Conservation (phyloP, 495 filamentous ascomycete genomes). For the Cenococcum geophilum region DNA sequence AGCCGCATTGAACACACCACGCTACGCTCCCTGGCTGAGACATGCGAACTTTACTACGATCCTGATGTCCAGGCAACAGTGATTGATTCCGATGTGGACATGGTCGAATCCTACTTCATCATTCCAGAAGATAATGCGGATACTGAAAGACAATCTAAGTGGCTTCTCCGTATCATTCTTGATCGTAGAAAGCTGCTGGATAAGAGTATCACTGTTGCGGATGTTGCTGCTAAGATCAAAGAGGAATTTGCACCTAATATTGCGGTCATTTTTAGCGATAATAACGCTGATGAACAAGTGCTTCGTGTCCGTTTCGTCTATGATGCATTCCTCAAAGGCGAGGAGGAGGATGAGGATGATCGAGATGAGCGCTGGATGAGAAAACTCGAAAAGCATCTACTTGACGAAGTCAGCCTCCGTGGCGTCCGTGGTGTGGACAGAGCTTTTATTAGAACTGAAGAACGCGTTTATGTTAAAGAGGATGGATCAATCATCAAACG, state of each 20-base stretch:
- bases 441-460: slow-evolving; percentile 85
- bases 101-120: slow-evolving; percentile 95
- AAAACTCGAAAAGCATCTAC: slow-evolving; percentile 84
- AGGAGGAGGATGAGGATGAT: slow-evolving; percentile 70
- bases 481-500: slow-evolving; percentile 63
- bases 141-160: slow-evolving; percentile 75
- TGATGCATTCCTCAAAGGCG: slow-evolving; percentile 48
- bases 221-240: slow-evolving; percentile 86
- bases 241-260: slow-evolving; percentile 79
- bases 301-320: slow-evolving; percentile 77
- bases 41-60: slow-evolving; percentile 96
- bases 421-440: slow-evolving; percentile 82
- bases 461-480: slow-evolving; percentile 52
- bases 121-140: slow-evolving; percentile 80
- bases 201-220: slow-evolving; percentile 84
- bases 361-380: slow-evolving; percentile 81
- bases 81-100: slow-evolving; percentile 82
- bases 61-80: slow-evolving; percentile 79
- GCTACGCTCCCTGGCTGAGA: slow-evolving; percentile 79
- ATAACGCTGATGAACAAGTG: slow-evolving; percentile 93
- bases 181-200: slow-evolving; percentile 90
- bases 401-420: slow-evolving; percentile 83
- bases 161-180: slow-evolving; percentile 90
- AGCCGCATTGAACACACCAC: slow-evolving; percentile 93
- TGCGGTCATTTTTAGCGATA: slow-evolving; percentile 92